Evolutionary conservation across 352 stramenopile species (phyloP).

Genomic region (Thraustochytrium sp.): DNA sequence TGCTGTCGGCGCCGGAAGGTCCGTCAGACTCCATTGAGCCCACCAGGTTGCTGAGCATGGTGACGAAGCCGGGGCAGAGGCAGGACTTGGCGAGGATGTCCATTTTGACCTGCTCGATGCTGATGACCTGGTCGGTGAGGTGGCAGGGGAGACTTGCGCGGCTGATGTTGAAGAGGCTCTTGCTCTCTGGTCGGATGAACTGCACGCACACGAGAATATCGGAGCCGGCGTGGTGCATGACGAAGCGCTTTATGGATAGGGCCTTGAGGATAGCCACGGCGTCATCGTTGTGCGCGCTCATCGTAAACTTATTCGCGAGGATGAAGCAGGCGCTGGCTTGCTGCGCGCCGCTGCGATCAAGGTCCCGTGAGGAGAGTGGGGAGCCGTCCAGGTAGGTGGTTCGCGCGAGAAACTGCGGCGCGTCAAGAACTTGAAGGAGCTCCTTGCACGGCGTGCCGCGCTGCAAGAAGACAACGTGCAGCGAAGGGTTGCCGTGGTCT

Average conservation of each 20-base stretch:
- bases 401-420: background rate
- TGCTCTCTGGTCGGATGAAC: slow-evolving; percentile 45
- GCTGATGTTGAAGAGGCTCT: slow-evolving; percentile 19
- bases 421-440: background rate
- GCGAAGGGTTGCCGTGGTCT: slow-evolving; percentile 33
- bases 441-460: background rate
- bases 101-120: slow-evolving; percentile 42
- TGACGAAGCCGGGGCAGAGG: slow-evolving; percentile 31
- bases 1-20: background rate
- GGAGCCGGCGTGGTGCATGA: background rate
- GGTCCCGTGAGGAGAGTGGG: slow-evolving; percentile 11
- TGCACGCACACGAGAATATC: slow-evolving; percentile 44
- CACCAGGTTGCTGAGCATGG: slow-evolving; percentile 25
- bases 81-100: slow-evolving; percentile 36
- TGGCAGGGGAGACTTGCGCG: slow-evolving; percentile 24
- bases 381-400: slow-evolving; percentile 30
- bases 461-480: slow-evolving; percentile 42
- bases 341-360: background rate
- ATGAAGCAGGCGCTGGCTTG: slow-evolving; percentile 38
- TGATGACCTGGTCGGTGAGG: slow-evolving; percentile 20
- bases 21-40: slow-evolving; percentile 18
- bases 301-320: slow-evolving; percentile 34
- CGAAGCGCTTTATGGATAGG: slow-evolving; percentile 42
- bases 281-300: background rate
- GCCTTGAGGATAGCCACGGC: slow-evolving; percentile 36